These are phyloP conservation scores for Trichoderma harzianum DNA, from an alignment of 2,329 filamentous ascomycete species.

Conservation along the genomic window DNA sequence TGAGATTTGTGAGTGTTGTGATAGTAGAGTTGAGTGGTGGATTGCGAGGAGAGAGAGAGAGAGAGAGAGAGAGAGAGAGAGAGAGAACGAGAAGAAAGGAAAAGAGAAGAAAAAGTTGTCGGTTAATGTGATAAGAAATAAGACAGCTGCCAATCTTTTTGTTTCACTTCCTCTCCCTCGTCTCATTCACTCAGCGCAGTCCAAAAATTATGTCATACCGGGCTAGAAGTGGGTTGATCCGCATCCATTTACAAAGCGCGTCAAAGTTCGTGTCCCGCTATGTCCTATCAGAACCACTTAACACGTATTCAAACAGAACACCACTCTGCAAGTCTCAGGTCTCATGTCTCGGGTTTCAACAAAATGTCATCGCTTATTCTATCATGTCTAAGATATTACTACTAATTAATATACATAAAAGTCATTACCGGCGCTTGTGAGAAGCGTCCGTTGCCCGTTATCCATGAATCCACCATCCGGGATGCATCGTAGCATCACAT, in stretches of 20 bases:
- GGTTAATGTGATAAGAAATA: neutral
- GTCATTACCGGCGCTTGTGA: neutral
- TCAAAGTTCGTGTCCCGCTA: neutral
- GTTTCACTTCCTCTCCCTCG: neutral
- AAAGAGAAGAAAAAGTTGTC: neutral
- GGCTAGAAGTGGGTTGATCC: neutral
- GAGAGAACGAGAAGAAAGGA: neutral
- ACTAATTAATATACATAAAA: neutral
- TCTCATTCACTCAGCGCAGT: neutral
- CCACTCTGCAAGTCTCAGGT: neutral
- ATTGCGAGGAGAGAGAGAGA: neutral
- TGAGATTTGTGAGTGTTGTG: neutral
- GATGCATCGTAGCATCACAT: neutral
- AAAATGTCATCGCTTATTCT: neutral
- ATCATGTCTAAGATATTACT: neutral
- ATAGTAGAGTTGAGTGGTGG: neutral
- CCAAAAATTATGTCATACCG: neutral
- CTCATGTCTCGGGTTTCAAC: neutral
- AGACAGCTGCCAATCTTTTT: neutral
- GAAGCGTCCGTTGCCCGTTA: neutral
- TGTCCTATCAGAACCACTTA: neutral
- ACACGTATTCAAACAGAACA: neutral
- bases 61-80: neutral
- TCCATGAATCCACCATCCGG: neutral
- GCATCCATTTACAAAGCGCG: neutral